Evolutionary conservation across 2,329 filamentous ascomycete species (phyloP), one percentile per base, ranked within the genome.

Genomic region (Botrytis hyacinthi): DNA sequence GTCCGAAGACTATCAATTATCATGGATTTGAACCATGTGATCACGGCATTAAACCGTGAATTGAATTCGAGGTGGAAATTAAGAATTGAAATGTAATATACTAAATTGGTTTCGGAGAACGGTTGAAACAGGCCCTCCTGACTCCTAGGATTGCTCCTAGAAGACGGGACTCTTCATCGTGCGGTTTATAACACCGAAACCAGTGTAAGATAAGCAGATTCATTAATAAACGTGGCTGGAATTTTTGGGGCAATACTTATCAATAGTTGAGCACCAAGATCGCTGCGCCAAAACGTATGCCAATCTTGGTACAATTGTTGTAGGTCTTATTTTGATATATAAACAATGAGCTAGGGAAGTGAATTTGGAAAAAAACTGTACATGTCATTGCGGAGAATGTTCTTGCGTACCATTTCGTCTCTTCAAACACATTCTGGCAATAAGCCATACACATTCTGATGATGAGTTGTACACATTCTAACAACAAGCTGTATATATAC

Each of bases 21-120:
- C 54, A 57, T 32, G n/a, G 54, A 4, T 9, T 57, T 18, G n/a
- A 57, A 32, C n/a, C 54, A 57, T 57, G n/a, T 8, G n/a, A 57
- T 59, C 18, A 22, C 26, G 60, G 37, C 0, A 1, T 62, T 62
- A n/a, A 62, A 62, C 60, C 60, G 26, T 18, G 37, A 42, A 42
- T 2, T 0, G 4, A 42, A 42, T 42, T 62, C 26, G 60, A 42
- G 14, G 14, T 3, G 37, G 1, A 4, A 14, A 6, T 26, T 26
- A 62, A 62, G 60, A 62, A 62, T 42, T 42, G 40, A 42, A 37
- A 60, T 60, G n/a, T 54, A 16, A 7, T 3, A 20, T 37, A 14
- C 37, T 62, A 44, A 29, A 62, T 62, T n/a, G 60, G 60, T 42
- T 62, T 42, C 60, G 22, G 60, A 42, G 60, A 62, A 62, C 37